Base-by-base conservation (phyloP, 225 moss, liverwort and hornwort species). In the Sphagnum contortum region DNA sequence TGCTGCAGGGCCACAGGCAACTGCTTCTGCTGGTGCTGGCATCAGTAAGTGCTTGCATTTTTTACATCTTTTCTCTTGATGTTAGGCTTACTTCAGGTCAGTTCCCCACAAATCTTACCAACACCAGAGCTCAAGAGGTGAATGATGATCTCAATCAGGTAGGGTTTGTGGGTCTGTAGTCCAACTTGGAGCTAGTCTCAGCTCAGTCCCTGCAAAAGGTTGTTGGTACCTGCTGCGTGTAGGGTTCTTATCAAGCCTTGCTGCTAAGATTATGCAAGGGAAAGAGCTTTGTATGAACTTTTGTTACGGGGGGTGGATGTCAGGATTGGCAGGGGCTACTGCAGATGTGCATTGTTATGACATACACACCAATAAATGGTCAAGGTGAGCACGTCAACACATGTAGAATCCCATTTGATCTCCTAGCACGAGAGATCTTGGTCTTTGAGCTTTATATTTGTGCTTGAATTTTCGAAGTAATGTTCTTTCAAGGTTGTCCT, bases 271-370 rank as follows among this genome's bases (percentile, higher is more conserved):
- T 29, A 29, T 29, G 29, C 29, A 29, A 29, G 29, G 29, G 29
- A 29, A 29, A 29, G 29, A 29, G 29, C 29, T 29, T 29, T 29
- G 29, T 29, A 29, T 29, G 29, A 29, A 29, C 29, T 29, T 29
- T 29, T 29, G 29, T 29, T 29, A 29, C 29, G 29, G 29, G 29
- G 29, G 29, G 29, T 29, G 29, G 29, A 29, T 29, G 29, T 65
- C 78, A 82, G 78, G 82, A 57, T 78, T 82, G 72, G 82, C 82
- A 57, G 82, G 80, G 58, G 80, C 80, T 58, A 81, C 81, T 58
- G 78, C 81, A 54, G 81, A 81, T 64, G 81, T 81, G 59, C 82
- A 82, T 73, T 82, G 82, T 55, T 82, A 72, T 13, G 78, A 82
- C 51, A 72, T 82, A 62, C 75, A 73, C 47, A 74, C 67, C 71